A percentile compares a stretch with the other conserved stretches of the same genome.
Conservation (phyloP, 1,284 basidiomycete species). For the Sporisorium scitamineum region DNA sequence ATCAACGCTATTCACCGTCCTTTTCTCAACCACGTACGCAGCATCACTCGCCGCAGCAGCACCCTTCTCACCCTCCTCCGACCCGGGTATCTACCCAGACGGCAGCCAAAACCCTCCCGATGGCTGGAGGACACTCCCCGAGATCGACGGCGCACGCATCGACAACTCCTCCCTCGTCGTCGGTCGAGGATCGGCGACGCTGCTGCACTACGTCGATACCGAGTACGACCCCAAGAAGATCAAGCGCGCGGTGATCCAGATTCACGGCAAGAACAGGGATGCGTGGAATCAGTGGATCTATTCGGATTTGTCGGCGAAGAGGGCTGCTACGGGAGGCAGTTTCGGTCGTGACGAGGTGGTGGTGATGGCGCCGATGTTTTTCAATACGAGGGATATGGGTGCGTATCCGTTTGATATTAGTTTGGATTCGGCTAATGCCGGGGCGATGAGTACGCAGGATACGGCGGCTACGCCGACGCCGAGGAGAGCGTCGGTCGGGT, state of each 20-base stretch:
- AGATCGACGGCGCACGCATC: conserved; percentile 50
- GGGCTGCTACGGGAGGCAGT: conserved; percentile 43
- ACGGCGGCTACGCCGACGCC: conserved; percentile 11
- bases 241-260: conserved; percentile 60
- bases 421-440: conserved; percentile 9
- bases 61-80: conserved; percentile 18
- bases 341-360: conserved; percentile 58
- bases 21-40: not conserved
- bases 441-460: conserved; percentile 14
- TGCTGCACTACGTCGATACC: conserved; percentile 56
- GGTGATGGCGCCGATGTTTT: conserved; percentile 61
- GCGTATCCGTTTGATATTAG: conserved; percentile 53
- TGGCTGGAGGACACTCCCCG: conserved; percentile 52
- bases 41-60: not conserved
- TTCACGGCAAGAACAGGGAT: conserved; percentile 63
- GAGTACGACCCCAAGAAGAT: conserved; percentile 49
- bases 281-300: conserved; percentile 65
- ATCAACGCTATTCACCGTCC: not conserved
- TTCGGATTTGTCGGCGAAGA: conserved; percentile 52
- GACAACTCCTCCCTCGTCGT: conserved; percentile 58
- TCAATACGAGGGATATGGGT: conserved; percentile 49
- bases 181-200: conserved; percentile 31
- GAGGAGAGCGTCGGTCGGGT: not conserved
- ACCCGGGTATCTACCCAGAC: conserved; percentile 55
- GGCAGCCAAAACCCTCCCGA: conserved; percentile 26